These are phyloP conservation scores for Cystoderma amianthinum DNA, from an alignment of 768 basidiomycete species.

Conservation along the genomic window DNA sequence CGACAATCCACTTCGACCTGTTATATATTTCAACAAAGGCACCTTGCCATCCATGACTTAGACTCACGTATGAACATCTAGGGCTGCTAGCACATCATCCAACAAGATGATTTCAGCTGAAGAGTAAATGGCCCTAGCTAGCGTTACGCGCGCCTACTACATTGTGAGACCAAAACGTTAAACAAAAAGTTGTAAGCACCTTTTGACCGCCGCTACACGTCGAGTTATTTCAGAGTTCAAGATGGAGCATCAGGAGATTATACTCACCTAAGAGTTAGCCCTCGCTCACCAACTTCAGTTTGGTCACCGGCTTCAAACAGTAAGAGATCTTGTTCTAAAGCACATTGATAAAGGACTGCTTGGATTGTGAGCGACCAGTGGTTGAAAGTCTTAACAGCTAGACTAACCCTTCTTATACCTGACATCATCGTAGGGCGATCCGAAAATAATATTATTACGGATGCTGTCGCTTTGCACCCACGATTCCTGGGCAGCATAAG, in stretches of 20 bases:
- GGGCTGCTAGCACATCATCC: slow-evolving; percentile 68
- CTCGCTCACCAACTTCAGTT: slow-evolving; percentile 67
- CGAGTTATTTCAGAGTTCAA: too few species aligned
- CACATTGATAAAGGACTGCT: slow-evolving; percentile 61
- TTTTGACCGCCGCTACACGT: slow-evolving; percentile 33
- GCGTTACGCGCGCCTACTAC: slow-evolving; percentile 35
- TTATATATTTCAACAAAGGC: slow-evolving; percentile 23
- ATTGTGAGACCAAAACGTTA: background rate
- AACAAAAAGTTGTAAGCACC: slow-evolving; percentile 6
- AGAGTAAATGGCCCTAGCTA: slow-evolving; percentile 40
- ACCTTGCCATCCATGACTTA: background rate
- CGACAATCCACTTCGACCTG: slow-evolving; percentile 67
- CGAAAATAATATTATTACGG: slow-evolving; percentile 74
- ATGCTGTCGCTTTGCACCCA: slow-evolving; percentile 80
- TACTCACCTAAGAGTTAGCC: slow-evolving; percentile 34
- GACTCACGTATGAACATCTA: slow-evolving; percentile 34
- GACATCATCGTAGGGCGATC: slow-evolving; percentile 63
- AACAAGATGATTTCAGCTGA: slow-evolving; percentile 57
- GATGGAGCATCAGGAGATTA: background rate
- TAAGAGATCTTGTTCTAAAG: slow-evolving; percentile 63
- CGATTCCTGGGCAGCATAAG: slow-evolving; percentile 75
- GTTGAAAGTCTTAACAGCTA: background rate
- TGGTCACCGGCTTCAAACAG: slow-evolving; percentile 57
- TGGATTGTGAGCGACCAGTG: background rate
- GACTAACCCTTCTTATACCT: slow-evolving; percentile 56